A percentile compares a stretch with the other conserved stretches of the same genome.
phyloP scores from a whole-genome alignment of 2,329 filamentous ascomycete species.

The Calonectria pseudoreteaudii region DNA sequence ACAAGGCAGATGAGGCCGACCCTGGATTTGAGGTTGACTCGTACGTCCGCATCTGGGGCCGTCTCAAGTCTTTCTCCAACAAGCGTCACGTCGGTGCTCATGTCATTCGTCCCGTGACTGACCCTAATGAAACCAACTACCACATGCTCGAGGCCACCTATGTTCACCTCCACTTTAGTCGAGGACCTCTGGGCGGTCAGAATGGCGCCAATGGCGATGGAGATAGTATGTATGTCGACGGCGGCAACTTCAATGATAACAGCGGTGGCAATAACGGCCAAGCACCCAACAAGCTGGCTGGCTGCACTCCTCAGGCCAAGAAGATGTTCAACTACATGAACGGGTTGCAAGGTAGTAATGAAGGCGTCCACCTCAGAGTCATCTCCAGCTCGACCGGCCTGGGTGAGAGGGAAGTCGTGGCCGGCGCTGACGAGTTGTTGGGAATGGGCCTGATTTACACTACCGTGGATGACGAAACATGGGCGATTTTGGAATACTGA shows the following conservation, averaged over 20 bases:
- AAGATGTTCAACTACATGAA: slow-evolving; percentile 80
- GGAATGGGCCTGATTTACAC: slow-evolving; percentile 83
- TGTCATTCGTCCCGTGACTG: slow-evolving; percentile 81
- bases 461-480: slow-evolving; percentile 93
- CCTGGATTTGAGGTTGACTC: slow-evolving; percentile 75
- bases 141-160: slow-evolving; percentile 92
- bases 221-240: slow-evolving; percentile 69
- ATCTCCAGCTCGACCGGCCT: slow-evolving; percentile 77
- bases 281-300: slow-evolving; percentile 53
- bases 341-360: slow-evolving; percentile 76
- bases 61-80: slow-evolving; percentile 84
- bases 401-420: slow-evolving; percentile 76
- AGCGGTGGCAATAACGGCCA: slow-evolving; percentile 52
- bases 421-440: slow-evolving; percentile 85
- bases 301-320: slow-evolving; percentile 68
- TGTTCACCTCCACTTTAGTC: slow-evolving; percentile 86
- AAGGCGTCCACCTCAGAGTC: slow-evolving; percentile 84
- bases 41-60: slow-evolving; percentile 88
- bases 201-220: slow-evolving; percentile 55
- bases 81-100: slow-evolving; percentile 86
- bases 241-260: slow-evolving; percentile 54
- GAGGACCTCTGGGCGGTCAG: slow-evolving; percentile 67
- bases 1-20: slow-evolving; percentile 61
- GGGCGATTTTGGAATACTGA: slow-evolving; percentile 82
- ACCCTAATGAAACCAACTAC: slow-evolving; percentile 94